A percentile compares a stretch with the other conserved stretches of the same genome.
phyloP scores from a whole-genome alignment of 139 green algal species.

The Picochlorum sp. region DNA sequence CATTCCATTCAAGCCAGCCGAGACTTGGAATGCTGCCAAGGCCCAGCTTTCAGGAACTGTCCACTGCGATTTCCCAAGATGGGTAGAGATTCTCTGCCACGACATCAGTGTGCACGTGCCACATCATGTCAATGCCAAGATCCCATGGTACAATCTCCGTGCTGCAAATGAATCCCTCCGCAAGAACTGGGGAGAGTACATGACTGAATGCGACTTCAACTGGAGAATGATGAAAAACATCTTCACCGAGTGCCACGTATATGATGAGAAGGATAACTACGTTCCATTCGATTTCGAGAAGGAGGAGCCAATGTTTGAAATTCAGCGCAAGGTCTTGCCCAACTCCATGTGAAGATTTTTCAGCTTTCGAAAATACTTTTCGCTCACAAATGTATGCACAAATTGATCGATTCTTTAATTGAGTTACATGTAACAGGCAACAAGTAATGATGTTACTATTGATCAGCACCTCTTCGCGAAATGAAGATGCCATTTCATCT shows the following conservation, averaged over 20 bases:
- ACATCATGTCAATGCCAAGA: constrained; percentile 90
- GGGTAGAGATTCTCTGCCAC: constrained; percentile 90
- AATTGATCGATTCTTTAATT: constrained; percentile 5
- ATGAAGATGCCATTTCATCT: background rate
- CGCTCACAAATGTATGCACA: constrained; percentile 4
- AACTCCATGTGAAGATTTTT: constrained; percentile 30
- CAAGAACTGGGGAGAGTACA: constrained; percentile 86
- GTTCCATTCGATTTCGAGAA: constrained; percentile 74
- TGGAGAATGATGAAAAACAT: constrained; percentile 90
- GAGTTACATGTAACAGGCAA: background rate
- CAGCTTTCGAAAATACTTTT: background rate
- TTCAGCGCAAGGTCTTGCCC: constrained; percentile 72
- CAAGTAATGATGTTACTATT: no score
- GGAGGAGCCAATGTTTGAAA: constrained; percentile 58
- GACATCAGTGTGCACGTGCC: constrained; percentile 97
- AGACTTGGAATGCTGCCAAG: constrained; percentile 86
- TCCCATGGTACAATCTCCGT: constrained; percentile 94
- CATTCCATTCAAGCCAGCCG: constrained; percentile 91
- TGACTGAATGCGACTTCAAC: constrained; percentile 88
- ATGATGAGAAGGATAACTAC: constrained; percentile 77
- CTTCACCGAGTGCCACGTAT: constrained; percentile 84
- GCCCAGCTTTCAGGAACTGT: constrained; percentile 87
- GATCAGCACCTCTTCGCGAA: background rate
- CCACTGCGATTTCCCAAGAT: constrained; percentile 89
- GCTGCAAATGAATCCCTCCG: constrained; percentile 52